Conservation (phyloP, 2,329 filamentous ascomycete genomes). For the Aspergillus bombycis region DNA sequence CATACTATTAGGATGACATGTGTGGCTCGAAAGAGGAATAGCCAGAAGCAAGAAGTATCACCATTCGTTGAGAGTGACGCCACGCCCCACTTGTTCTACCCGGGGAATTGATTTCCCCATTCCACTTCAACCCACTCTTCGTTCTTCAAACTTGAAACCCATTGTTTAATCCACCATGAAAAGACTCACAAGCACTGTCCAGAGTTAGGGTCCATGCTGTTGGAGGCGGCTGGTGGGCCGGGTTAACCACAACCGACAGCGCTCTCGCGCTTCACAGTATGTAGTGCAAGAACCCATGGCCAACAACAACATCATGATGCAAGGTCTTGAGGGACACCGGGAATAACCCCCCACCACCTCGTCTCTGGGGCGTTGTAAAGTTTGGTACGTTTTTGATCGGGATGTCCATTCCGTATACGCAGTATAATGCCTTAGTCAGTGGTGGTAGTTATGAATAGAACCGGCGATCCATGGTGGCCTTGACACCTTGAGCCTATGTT, state of each 20-base stretch:
- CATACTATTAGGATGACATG: background rate
- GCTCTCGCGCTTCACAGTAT: background rate
- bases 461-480: background rate
- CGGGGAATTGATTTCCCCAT: slow-evolving; percentile 5
- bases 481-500: background rate
- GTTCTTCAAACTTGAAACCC: background rate
- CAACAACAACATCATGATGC: background rate
- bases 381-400: background rate
- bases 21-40: background rate
- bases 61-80: slow-evolving; percentile 10
- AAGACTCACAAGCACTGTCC: background rate
- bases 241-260: background rate
- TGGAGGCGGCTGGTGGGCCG: background rate
- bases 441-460: background rate
- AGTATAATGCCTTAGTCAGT: background rate
- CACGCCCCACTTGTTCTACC: slow-evolving; percentile 6
- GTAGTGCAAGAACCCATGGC: background rate
- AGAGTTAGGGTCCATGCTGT: background rate
- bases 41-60: slow-evolving; percentile 9
- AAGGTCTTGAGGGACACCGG: background rate
- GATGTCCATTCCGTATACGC: background rate
- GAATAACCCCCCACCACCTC: background rate
- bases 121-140: background rate
- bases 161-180: background rate
- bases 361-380: background rate